phyloP scores from a whole-genome alignment of 1,284 basidiomycete species.

The Apiotrichum brassicae region DNA sequence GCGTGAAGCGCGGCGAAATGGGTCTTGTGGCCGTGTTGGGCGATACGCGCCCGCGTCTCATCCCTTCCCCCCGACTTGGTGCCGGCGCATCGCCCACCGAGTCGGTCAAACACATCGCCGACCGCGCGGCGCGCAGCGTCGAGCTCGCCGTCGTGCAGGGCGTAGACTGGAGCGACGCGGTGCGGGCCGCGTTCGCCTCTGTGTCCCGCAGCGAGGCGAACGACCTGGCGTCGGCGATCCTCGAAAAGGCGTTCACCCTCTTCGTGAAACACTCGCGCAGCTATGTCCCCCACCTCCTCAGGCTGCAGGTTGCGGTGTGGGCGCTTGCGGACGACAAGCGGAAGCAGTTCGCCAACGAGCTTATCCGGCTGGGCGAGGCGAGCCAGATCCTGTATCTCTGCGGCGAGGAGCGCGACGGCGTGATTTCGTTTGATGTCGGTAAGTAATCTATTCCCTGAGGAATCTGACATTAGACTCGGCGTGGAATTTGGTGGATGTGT shows the following conservation, averaged over 20 bases:
- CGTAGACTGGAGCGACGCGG: slow-evolving; percentile 31
- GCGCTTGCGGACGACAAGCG: slow-evolving; percentile 23
- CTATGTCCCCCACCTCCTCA: slow-evolving; percentile 20
- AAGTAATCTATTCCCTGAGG: not conserved
- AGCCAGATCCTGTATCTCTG: slow-evolving; percentile 26
- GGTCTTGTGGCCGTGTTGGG: slow-evolving; percentile 25
- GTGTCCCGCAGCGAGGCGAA: slow-evolving; percentile 12
- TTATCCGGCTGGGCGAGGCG: slow-evolving; percentile 30
- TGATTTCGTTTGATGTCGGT: slow-evolving; percentile 31
- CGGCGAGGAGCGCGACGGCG: slow-evolving; percentile 17
- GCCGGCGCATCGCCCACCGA: slow-evolving; percentile 7
- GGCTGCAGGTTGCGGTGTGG: slow-evolving; percentile 32
- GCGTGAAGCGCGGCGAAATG: slow-evolving; percentile 25
- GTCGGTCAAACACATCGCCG: slow-evolving; percentile 11
- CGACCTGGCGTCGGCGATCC: slow-evolving; percentile 15
- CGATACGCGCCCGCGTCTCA: slow-evolving; percentile 4
- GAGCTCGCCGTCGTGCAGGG: slow-evolving; percentile 28
- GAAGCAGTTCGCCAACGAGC: slow-evolving; percentile 22
- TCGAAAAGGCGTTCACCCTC: slow-evolving; percentile 11
- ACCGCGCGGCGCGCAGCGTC: slow-evolving; percentile 20
- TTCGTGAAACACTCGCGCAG: slow-evolving; percentile 16
- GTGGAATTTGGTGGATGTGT: slow-evolving; percentile 33
- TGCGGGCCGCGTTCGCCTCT: slow-evolving; percentile 24
- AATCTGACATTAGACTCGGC: slow-evolving; percentile 21
- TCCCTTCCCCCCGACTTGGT: slow-evolving; percentile 13